Base-by-base conservation (phyloP, 768 basidiomycete genomes). In the Pulveroboletus sp. region DNA sequence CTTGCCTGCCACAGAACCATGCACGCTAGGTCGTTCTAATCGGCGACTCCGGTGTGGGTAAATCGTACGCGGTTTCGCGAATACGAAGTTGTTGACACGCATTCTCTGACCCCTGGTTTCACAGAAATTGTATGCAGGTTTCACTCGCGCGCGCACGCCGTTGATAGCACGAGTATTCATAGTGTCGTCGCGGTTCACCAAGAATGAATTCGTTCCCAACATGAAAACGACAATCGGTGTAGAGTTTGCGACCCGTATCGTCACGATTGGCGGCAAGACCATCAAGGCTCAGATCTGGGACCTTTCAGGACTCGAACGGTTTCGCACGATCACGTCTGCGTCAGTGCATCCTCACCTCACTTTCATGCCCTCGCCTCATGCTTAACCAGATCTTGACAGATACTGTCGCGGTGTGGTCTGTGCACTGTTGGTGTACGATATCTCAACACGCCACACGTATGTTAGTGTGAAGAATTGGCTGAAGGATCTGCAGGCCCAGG, bases 261-360 rank as follows among this genome's bases (percentile, higher is more conserved):
- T 93, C 69, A 88, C 79, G 58, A 90, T 98, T n/a, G 95, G 98
- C 66, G 83, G 84, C 34, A 98, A 98, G 84, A 94, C 85, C 3
- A 81, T 99, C 59, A 98, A 98, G 72, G 95, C 95, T 20, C 95
- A 98, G 72, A 89, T 99, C 61, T 99, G 95, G 95, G 97, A 99
- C 72, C 98, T 97, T 59, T 94, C 94, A 61, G 94, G 94, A 17
- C 94, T 97, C 70, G 94, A 97, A 71, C 87, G 94, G 58, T 97
- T 97, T 73, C 85, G 94, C 48, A 94, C 94, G 43, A 98, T 97
- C 69, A 97, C 94, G 40, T 93, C 94, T 63, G 94, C 94, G 90
- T 90, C 47, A 68, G 84, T 63, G 17, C 56, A 12, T 43, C 39
- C 6, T n/a, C 50, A 25, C n/a, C n/a, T n/a, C n/a, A n/a, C 24